Evolutionary conservation across 1,284 basidiomycete genomes (phyloP).

Genomic region (Rhizopogon hawkerae): DNA sequence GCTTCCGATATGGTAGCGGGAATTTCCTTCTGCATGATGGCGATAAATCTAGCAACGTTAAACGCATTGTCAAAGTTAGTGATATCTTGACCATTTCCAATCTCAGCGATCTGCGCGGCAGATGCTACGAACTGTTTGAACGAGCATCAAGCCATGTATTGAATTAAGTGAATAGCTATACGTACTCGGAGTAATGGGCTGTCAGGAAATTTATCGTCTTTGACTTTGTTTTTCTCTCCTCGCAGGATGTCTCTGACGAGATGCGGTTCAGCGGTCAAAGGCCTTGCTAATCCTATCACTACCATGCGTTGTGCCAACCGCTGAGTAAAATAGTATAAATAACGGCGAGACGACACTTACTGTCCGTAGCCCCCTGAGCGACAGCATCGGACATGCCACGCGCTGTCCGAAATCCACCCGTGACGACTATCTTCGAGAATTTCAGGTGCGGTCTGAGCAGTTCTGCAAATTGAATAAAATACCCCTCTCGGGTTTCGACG

Average conservation of each 20-base stretch:
- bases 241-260: constrained; percentile 31
- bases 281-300: constrained; percentile 39
- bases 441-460: constrained; percentile 29
- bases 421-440: constrained; percentile 33
- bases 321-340: background rate
- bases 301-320: background rate
- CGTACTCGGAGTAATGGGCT: constrained; percentile 24
- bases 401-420: constrained; percentile 39
- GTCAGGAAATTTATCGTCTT: constrained; percentile 21
- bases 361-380: constrained; percentile 21
- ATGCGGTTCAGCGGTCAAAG: constrained; percentile 36
- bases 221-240: constrained; percentile 27
- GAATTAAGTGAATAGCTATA: background rate
- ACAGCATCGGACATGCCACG: constrained; percentile 35
- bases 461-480: constrained; percentile 35
- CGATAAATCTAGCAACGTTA: constrained; percentile 26
- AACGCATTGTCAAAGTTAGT: constrained; percentile 25
- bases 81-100: constrained; percentile 26
- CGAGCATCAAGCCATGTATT: background rate
- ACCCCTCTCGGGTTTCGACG: constrained; percentile 30
- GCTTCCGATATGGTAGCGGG: constrained; percentile 25
- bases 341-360: constrained; percentile 12
- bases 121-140: constrained; percentile 22
- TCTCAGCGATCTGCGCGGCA: constrained; percentile 25
- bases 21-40: constrained; percentile 25